Evolutionary conservation across 768 basidiomycete species (phyloP), one percentile per base, ranked within the genome.

Genomic region (Suillus ampliporus): DNA sequence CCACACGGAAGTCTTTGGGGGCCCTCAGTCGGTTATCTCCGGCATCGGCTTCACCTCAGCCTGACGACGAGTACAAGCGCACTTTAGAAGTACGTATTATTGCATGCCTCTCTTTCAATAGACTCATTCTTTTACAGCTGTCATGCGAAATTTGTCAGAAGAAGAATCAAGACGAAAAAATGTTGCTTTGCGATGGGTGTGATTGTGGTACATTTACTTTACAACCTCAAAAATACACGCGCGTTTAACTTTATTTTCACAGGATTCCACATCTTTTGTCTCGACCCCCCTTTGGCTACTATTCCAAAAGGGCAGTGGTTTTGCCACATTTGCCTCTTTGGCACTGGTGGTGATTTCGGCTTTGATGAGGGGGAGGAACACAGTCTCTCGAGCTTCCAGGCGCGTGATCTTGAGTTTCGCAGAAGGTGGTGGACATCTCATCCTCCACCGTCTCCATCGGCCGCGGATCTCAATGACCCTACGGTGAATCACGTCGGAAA

Each of bases 311-410:
- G 95, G 44, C 90, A 97, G 66, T 99, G 97, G 97, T 98, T 88
- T 73, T 99, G 97, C 75, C 91, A 91, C 68, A 88, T 89, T 4
- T 99, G 97, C 72, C 81, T 99, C 23, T 84, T 95, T 44, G 90
- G 89, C 43, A 96, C 94, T 0, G 96, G 97, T 13, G 92, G 92
- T 57, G 97, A 98, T 77, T 99, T 93, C 69, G 97, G 97, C 35
- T 99, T 99, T 70, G 97, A 98, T 69, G 96, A 98, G 71, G 97
- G 97, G 44, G 91, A 98, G 76, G 97, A 99, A 67, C 97, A 99
- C 75, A 88, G 88, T 64, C 83, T 99, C 43, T 85, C 91, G 31
- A 94, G 88, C 70, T 99, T 99, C 77, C 94, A 95, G 69, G 91
- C 90, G 50, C 87, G 96, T 40, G 97, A 97, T 71, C 81, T 83